Evolutionary conservation across 805 yeast genomes (phyloP), one percentile per base, ranked within the genome.

Genomic region (Starmerella sp.): DNA sequence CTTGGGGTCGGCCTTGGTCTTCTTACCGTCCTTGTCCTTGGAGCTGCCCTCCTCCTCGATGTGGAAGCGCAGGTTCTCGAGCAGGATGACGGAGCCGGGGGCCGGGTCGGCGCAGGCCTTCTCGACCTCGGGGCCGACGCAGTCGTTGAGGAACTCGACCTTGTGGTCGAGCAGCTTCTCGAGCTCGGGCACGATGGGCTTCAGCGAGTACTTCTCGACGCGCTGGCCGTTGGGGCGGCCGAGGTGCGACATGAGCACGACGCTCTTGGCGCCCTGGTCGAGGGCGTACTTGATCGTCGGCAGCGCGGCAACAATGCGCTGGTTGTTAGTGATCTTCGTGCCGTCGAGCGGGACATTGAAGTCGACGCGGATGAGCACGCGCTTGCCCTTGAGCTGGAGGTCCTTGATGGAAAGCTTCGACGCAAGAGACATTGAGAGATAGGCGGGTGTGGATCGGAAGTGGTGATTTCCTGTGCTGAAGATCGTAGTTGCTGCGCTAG

Each of bases 151-250:
- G 82, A 93, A 93, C 62, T 76, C 77, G 56, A 93, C 95, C 68
- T 77, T 75, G 73, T 80, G 74, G 66, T 77, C 79, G 71, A 93
- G 80, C 62, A 93, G 80, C 64, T 81, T 76, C 70, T 81, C 77
- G 72, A 93, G 82, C 78, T 93, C 99, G 57, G 77, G 80, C 61
- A 95, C 90, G 66, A 93, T 95, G 63, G 98, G 98, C 69, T 83
- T 83, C 68, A 93, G 78, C 51, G 97, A 89, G 81, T 80, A 91
- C 77, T 93, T 93, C 51, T 77, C 84, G 67, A 75, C 80, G 60
- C 71, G 78, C 76, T 87, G 89, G 72, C 99, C 99, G 72, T 93
- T 93, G 74, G 99, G 99, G 79, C 99, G 89, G 70, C 99, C 99
- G 73, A 93, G 80, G 74, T 93, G 99, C 58, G 97, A 90, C 63